Evolutionary conservation across 78 protist species (phyloP), one percentile per base, ranked within the genome.

Genomic region (Tieghemostelium lacteum): DNA sequence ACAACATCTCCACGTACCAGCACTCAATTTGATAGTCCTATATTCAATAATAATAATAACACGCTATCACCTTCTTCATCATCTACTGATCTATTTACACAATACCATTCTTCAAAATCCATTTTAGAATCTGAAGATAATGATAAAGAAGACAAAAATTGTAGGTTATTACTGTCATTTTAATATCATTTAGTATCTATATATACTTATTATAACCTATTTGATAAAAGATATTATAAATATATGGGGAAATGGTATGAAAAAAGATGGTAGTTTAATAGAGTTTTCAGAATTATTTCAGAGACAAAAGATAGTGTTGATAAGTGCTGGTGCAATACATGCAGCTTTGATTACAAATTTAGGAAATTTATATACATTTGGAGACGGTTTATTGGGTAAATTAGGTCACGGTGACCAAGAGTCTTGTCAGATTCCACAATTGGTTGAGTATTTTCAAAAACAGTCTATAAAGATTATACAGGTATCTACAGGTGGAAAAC

Each of bases 341-440:
- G 20, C 50, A 3, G 65, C 92, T 19, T 37, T 86, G 12, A 52
- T 72, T 34, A 71, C 92, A 55, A 50, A 50, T 24, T 24, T 16
- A 31, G 86, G 85, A 24, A n/a, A 31, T 22, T 31, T 86, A 2
- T 86, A 71, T 52, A 86, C 92, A 29, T 86, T 54, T 54, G 92
- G 92, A 0, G 83, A 73, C 29, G 85, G 85, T 10, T 10, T 37
- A n/a, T 61, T 39, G 37, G 92, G 92, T 52, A 39, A 70, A 50
- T 29, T 86, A 3, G 92, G 92, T 20, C 86, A 74, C 26, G 92
- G 92, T 12, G 67, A 70, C 20, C 49, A 52, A 28, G 92, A 86
- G 36, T 64, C 72, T 3, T 17, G 37, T 26, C 31, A 16, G 17
- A 19, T 10, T 10, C 92, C 92, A 22, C 45, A 39, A 19, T 2